These are phyloP conservation scores for Coccomyxa sp. DNA, from an alignment of 139 green algal species.

Conservation along the genomic window DNA sequence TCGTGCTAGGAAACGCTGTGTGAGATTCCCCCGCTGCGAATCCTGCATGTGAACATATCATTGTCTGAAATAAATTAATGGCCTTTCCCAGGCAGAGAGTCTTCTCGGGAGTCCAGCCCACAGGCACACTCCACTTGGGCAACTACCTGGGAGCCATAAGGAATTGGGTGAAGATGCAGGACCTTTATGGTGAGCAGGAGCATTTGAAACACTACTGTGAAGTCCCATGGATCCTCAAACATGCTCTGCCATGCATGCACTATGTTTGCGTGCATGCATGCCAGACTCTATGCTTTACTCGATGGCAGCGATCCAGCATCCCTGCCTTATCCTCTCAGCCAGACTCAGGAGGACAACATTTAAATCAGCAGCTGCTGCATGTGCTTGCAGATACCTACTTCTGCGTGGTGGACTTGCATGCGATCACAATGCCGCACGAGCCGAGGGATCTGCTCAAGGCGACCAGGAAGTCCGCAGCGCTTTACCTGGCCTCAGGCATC, in stretches of 20 bases:
- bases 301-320: too few species aligned
- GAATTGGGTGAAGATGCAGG: constrained; percentile 95
- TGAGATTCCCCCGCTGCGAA: too few species aligned
- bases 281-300: too few species aligned
- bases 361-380: not conserved
- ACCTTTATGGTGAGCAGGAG: constrained; percentile 66
- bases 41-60: too few species aligned
- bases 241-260: not conserved
- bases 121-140: constrained; percentile 89
- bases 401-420: constrained; percentile 96
- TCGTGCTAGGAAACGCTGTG: too few species aligned
- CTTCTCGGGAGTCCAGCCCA: constrained; percentile 95
- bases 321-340: too few species aligned
- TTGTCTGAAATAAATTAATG: too few species aligned
- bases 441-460: constrained; percentile 70
- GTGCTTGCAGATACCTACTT: constrained; percentile 83
- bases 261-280: too few species aligned
- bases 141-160: constrained; percentile 98
- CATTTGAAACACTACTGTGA: not conserved
- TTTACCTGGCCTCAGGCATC: constrained; percentile 92
- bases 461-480: constrained; percentile 73
- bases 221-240: not conserved
- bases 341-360: too few species aligned
- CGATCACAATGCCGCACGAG: constrained; percentile 88
- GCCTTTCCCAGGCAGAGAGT: constrained; percentile 62